phyloP scores from a whole-genome alignment of 2,329 filamentous ascomycete species.

The Davidsoniella virescens region DNA sequence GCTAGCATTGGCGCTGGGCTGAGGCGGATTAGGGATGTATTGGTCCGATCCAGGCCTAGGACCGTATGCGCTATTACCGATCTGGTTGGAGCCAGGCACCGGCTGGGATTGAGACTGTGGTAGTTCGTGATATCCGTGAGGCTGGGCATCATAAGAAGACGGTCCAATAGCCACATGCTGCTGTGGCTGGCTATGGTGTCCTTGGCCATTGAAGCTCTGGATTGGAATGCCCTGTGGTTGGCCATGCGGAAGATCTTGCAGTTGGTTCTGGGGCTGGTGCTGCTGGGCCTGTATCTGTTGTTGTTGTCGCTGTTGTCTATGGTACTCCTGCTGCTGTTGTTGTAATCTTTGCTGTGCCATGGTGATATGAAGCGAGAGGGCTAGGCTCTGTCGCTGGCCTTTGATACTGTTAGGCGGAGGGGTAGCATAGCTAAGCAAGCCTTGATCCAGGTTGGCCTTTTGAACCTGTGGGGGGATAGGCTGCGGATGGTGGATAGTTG shows the following conservation, averaged over 20 bases:
- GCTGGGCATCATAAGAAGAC: background rate
- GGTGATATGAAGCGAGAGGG: slow-evolving; percentile 8
- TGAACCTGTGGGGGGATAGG: slow-evolving; percentile 40
- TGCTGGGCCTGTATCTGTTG: slow-evolving; percentile 8
- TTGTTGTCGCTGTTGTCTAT: slow-evolving; percentile 9
- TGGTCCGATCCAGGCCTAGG: slow-evolving; percentile 10
- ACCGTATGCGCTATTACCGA: background rate
- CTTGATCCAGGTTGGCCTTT: slow-evolving; percentile 23
- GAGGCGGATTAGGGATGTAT: slow-evolving; percentile 3
- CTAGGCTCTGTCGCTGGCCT: slow-evolving; percentile 5
- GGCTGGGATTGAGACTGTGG: slow-evolving; percentile 11
- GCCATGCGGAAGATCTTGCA: slow-evolving; percentile 6
- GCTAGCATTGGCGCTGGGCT: background rate
- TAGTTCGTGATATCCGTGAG: slow-evolving; percentile 7
- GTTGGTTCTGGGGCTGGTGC: background rate
- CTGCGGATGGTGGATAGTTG: slow-evolving; percentile 25
- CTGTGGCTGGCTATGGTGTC: background rate
- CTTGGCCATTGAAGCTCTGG: background rate
- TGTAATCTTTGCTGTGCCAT: slow-evolving; percentile 11
- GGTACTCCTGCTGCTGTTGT: slow-evolving; percentile 13
- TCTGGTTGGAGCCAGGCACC: background rate
- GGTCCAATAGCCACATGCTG: background rate
- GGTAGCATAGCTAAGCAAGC: slow-evolving; percentile 14
- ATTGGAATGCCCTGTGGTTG: background rate
- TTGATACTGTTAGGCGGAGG: slow-evolving; percentile 13